Evolutionary conservation across 2,329 filamentous ascomycete species (phyloP).

Genomic region (Ophiostoma sp.): DNA sequence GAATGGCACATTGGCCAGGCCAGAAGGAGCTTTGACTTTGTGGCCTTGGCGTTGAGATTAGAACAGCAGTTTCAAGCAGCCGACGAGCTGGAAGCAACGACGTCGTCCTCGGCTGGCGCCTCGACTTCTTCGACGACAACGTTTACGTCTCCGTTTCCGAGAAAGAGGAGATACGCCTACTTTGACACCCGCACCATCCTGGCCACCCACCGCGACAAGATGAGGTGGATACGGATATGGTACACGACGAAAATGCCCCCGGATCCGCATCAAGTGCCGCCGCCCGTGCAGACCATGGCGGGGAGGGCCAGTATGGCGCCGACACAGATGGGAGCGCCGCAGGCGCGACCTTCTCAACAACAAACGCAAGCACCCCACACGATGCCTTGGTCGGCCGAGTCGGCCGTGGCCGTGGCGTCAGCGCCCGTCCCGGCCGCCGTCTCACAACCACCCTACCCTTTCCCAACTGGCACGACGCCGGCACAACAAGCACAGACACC

Average conservation of each 20-base stretch:
- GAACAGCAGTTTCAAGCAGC: slow-evolving; percentile 34
- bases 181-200: slow-evolving; percentile 37
- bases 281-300: too few relatives aligned
- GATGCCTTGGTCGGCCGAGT: not conserved
- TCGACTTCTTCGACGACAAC: not conserved
- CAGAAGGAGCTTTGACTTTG: slow-evolving; percentile 39
- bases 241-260: slow-evolving; percentile 32
- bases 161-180: slow-evolving; percentile 32
- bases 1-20: slow-evolving; percentile 43
- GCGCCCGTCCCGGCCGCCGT: not conserved
- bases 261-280: not conserved
- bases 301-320: too few relatives aligned
- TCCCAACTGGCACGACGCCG: not conserved
- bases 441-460: not conserved
- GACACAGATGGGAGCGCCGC: too few relatives aligned
- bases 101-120: not conserved
- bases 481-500: not conserved
- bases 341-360: not conserved
- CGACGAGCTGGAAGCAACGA: slow-evolving; percentile 28
- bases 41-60: slow-evolving; percentile 34
- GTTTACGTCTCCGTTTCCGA: not conserved
- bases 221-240: slow-evolving; percentile 46
- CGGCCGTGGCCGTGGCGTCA: not conserved
- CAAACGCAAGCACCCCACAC: not conserved
- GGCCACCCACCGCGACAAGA: slow-evolving; percentile 39